Conservation (phyloP, 805 yeast genomes). For the Teunomyces gatunensis region DNA sequence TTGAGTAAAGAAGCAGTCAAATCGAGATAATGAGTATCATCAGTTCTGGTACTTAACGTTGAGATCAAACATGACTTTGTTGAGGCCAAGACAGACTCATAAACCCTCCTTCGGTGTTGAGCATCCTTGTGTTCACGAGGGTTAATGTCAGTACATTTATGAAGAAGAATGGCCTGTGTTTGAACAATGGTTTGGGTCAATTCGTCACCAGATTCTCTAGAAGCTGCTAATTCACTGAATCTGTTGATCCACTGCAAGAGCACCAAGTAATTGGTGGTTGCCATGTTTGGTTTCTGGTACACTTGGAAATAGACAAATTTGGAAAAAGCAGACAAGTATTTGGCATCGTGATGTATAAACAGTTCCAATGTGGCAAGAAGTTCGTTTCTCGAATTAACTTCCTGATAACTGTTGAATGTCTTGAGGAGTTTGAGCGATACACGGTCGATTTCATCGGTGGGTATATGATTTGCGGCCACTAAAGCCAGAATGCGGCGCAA, state of each 20-base stretch:
- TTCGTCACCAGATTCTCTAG: constrained; percentile 7
- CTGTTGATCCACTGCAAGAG: constrained; percentile 56
- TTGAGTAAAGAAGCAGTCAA: not conserved
- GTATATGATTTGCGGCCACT: constrained; percentile 8
- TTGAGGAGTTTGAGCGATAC: constrained; percentile 36
- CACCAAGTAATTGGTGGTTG: constrained; percentile 56
- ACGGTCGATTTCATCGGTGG: constrained; percentile 15
- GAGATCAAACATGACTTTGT: constrained; percentile 23
- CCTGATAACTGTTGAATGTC: constrained; percentile 52
- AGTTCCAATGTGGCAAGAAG: constrained; percentile 39
- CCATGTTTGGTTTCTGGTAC: constrained; percentile 35
- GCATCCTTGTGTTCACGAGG: constrained; percentile 10
- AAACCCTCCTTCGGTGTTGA: constrained; percentile 21
- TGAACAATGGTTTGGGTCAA: constrained; percentile 23
- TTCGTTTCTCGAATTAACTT: constrained; percentile 44
- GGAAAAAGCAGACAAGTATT: constrained; percentile 33
- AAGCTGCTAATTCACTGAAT: constrained; percentile 25
- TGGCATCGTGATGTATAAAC: constrained; percentile 30
- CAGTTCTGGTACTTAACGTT: constrained; percentile 4
- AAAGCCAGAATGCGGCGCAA: constrained; percentile 24
- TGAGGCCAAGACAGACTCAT: constrained; percentile 27
- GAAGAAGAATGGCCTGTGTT: constrained; percentile 38
- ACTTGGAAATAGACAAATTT: constrained; percentile 38
- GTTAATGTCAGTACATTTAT: constrained; percentile 15
- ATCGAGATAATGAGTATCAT: not conserved